Conservation (phyloP, 306 rosid species). For the Inga leiocalycina region DNA sequence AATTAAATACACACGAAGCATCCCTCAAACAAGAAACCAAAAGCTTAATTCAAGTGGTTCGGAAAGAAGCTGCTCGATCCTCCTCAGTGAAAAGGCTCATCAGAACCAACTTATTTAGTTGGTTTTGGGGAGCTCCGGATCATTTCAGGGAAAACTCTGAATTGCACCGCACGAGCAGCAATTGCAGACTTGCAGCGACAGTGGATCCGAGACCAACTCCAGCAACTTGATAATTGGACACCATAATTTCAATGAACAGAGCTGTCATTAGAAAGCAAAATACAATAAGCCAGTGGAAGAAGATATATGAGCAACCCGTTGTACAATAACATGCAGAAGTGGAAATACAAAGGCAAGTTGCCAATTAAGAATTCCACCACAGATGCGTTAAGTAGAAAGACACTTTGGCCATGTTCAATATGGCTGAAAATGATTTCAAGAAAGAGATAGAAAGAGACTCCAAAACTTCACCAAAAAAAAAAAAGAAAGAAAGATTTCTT, state of each 20-base stretch:
- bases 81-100: neutral
- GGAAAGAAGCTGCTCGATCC: neutral
- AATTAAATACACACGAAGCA: constrained; percentile 24
- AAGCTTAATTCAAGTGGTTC: neutral
- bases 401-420: neutral
- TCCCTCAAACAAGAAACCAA: neutral
- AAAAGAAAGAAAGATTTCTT: neutral
- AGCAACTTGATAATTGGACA: constrained; percentile 32
- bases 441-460: neutral
- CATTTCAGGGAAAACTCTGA: constrained; percentile 27
- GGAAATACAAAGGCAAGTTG: constrained; percentile 9
- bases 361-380: constrained; percentile 19
- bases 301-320: constrained; percentile 26
- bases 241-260: constrained; percentile 14
- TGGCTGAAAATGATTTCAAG: neutral
- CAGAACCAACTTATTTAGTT: constrained; percentile 18
- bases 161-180: constrained; percentile 20
- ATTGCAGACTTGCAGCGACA: constrained; percentile 32
- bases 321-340: constrained; percentile 11
- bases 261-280: constrained; percentile 36
- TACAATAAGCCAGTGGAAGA: constrained; percentile 4
- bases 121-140: constrained; percentile 30
- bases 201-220: constrained; percentile 24
- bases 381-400: constrained; percentile 8
- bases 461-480: neutral